A percentile compares a stretch with the other conserved stretches of the same genome.
Conservation (phyloP, 441 rosid genomes). For the Adansonia rubrostipa region DNA sequence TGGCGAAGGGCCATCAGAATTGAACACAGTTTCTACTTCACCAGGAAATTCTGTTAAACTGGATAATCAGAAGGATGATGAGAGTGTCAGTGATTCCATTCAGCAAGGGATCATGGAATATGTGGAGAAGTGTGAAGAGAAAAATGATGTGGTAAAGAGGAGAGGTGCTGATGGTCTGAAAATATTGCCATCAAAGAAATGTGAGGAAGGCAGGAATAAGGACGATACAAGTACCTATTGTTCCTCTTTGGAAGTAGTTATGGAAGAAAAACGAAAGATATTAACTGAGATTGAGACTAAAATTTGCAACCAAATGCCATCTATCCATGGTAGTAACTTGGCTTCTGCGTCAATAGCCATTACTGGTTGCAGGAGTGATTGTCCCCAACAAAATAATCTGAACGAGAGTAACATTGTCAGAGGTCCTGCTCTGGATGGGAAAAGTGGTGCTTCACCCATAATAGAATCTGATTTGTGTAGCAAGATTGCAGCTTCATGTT, state of each 20-base stretch:
- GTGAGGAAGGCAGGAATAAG: conserved; percentile 24
- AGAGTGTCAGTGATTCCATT: conserved; percentile 19
- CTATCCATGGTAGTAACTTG: conserved; percentile 30
- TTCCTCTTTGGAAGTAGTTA: conserved; percentile 19
- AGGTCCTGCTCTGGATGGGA: conserved; percentile 21
- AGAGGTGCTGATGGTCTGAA: background rate
- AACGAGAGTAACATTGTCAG: conserved; percentile 26
- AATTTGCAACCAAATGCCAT: conserved; percentile 27
- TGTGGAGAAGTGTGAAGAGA: conserved; percentile 28
- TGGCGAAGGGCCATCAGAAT: conserved; percentile 26
- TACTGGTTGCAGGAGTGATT: conserved; percentile 30
- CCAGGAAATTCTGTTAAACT: conserved; percentile 13
- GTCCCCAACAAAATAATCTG: conserved; percentile 30
- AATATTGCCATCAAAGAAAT: conserved; percentile 17
- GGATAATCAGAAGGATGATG: conserved; percentile 22
- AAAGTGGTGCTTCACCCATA: conserved; percentile 28
- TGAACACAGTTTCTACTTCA: conserved; percentile 21
- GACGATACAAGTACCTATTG: conserved; percentile 24
- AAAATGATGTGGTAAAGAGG: conserved; percentile 9
- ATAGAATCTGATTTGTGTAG: conserved; percentile 36
- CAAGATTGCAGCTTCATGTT: conserved; percentile 37
- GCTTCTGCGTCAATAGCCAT: conserved; percentile 33
- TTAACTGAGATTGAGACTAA: conserved; percentile 31
- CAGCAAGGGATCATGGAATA: conserved; percentile 19
- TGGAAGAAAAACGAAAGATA: conserved; percentile 34